phyloP scores from a whole-genome alignment of 2,329 filamentous ascomycete species.

The Pestalotiopsis sp. region DNA sequence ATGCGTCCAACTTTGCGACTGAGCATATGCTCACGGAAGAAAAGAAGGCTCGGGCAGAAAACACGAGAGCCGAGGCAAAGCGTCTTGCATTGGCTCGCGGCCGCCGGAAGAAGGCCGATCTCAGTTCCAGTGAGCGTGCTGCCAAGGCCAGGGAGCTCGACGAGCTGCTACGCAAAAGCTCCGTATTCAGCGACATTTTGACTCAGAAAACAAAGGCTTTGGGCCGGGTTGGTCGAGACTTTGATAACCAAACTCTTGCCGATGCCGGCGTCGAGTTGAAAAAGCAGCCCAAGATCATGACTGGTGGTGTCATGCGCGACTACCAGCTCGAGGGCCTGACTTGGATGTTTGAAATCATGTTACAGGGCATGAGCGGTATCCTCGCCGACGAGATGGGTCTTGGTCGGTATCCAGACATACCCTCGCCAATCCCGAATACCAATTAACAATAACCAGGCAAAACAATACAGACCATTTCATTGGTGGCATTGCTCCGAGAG shows the following conservation, averaged over 20 bases:
- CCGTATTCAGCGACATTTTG: constrained; percentile 63
- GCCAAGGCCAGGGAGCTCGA: constrained; percentile 63
- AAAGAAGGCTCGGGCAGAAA: constrained; percentile 47
- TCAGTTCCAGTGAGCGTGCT: constrained; percentile 57
- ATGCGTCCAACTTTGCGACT: constrained; percentile 27
- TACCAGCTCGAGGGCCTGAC: constrained; percentile 95
- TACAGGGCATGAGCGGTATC: constrained; percentile 87
- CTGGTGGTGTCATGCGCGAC: constrained; percentile 86
- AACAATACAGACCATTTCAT: constrained; percentile 86
- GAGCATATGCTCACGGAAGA: constrained; percentile 44
- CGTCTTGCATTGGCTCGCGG: constrained; percentile 34
- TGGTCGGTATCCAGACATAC: constrained; percentile 40
- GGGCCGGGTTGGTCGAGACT: constrained; percentile 61
- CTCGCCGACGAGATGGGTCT: constrained; percentile 94
- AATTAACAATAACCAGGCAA: constrained; percentile 59
- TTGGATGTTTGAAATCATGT: constrained; percentile 85
- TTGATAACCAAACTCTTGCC: constrained; percentile 62
- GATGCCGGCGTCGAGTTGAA: constrained; percentile 77
- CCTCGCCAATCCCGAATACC: background rate
- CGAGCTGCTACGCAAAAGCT: constrained; percentile 60
- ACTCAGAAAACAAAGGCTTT: constrained; percentile 66
- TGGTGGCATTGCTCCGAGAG: constrained; percentile 86
- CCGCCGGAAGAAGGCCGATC: constrained; percentile 47
- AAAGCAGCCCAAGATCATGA: constrained; percentile 81
- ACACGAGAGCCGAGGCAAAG: constrained; percentile 51